Evolutionary conservation across 2,329 filamentous ascomycete species (phyloP).

Genomic region (Penicillium sp.): DNA sequence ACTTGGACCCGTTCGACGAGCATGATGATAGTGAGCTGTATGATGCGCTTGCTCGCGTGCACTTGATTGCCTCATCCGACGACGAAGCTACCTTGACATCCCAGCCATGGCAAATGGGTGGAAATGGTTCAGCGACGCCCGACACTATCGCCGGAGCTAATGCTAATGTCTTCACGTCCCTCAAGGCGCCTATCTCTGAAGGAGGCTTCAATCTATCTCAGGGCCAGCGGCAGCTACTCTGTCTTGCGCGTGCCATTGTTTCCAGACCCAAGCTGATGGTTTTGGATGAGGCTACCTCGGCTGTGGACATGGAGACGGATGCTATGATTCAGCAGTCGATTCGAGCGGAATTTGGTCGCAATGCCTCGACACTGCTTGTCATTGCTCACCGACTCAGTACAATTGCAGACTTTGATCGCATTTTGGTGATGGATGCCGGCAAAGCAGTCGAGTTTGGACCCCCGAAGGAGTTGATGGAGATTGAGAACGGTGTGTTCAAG

Average conservation of each 20-base stretch:
- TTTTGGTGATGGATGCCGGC: constrained; percentile 73
- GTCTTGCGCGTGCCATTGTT: constrained; percentile 58
- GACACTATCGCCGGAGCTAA: constrained; percentile 50
- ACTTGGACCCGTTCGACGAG: constrained; percentile 76
- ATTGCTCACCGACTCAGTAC: constrained; percentile 78
- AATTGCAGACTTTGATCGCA: constrained; percentile 76
- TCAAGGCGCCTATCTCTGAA: constrained; percentile 69
- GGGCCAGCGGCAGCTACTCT: constrained; percentile 38
- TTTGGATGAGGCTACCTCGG: constrained; percentile 78
- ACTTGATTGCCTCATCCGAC: constrained; percentile 59
- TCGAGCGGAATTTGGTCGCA: constrained; percentile 67
- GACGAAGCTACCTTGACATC: constrained; percentile 66
- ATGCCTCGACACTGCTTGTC: constrained; percentile 69
- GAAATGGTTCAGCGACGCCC: constrained; percentile 23
- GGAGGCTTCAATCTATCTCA: constrained; percentile 66
- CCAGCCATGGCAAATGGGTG: constrained; percentile 61
- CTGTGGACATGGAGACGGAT: constrained; percentile 79
- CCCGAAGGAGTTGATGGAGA: constrained; percentile 63
- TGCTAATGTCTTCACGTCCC: constrained; percentile 68
- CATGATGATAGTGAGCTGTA: constrained; percentile 70
- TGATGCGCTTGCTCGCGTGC: constrained; percentile 71
- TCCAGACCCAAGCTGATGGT: constrained; percentile 76
- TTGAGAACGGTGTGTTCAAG: constrained; percentile 28
- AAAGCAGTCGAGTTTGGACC: constrained; percentile 69
- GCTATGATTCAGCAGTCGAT: constrained; percentile 74